These are phyloP conservation scores for Skeletonema grethae DNA, from an alignment of 108 stramenopile genomes.

Conservation along the genomic window DNA sequence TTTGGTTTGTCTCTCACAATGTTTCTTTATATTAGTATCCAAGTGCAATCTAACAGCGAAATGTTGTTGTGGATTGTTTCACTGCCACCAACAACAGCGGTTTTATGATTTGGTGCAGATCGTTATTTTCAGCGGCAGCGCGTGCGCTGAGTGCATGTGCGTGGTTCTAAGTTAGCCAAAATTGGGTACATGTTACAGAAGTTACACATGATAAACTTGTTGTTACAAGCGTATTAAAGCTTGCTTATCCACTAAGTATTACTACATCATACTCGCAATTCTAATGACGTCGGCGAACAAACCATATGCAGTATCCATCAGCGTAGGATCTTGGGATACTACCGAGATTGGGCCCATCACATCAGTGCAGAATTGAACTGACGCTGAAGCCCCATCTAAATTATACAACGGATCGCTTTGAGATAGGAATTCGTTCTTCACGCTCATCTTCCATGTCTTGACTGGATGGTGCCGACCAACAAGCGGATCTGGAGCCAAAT, in stretches of 20 bases:
- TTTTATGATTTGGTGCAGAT: too few relatives aligned
- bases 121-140: too few relatives aligned
- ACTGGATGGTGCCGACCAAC: not conserved
- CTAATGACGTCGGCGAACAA: conserved; percentile 43
- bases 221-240: too few relatives aligned
- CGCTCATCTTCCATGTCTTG: conserved; percentile 31
- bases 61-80: too few relatives aligned
- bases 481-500: not conserved
- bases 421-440: conserved; percentile 11
- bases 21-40: not conserved
- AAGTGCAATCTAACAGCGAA: not conserved
- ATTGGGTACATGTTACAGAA: too few relatives aligned
- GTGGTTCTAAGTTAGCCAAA: too few relatives aligned
- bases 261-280: conserved; percentile 9
- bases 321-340: conserved; percentile 30
- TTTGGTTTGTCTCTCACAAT: not conserved
- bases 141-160: too few relatives aligned
- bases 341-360: conserved; percentile 34
- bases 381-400: conserved; percentile 22
- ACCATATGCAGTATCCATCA: conserved; percentile 45
- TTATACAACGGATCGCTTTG: conserved; percentile 37
- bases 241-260: not conserved
- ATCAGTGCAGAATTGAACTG: conserved; percentile 33
- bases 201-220: too few relatives aligned
- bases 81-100: too few relatives aligned